phyloP scores from a whole-genome alignment of 805 yeast species.

The Saccharomycopsis malanga region DNA sequence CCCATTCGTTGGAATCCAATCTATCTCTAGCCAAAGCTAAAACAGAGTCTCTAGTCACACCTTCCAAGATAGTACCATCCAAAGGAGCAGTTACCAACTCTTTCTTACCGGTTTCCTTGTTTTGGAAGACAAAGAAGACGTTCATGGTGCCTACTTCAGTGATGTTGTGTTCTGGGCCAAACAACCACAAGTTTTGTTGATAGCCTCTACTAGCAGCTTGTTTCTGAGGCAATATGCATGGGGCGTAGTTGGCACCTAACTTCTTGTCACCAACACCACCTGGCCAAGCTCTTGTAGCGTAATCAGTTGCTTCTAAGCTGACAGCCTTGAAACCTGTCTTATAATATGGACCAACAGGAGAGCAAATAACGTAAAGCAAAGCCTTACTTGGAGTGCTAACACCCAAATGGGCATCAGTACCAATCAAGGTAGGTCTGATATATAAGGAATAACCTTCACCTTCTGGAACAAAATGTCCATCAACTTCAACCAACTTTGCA shows the following conservation, averaged over 20 bases:
- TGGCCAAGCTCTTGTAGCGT: slow-evolving; percentile 98
- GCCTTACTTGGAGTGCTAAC: slow-evolving; percentile 80
- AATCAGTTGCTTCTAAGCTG: slow-evolving; percentile 86
- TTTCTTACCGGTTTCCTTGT: slow-evolving; percentile 69
- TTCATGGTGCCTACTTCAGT: slow-evolving; percentile 99
- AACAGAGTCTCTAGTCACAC: slow-evolving; percentile 91
- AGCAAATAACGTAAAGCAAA: slow-evolving; percentile 75
- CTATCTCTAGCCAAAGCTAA: slow-evolving; percentile 69
- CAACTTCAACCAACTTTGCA: slow-evolving; percentile 64
- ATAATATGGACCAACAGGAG: slow-evolving; percentile 97
- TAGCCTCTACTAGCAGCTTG: slow-evolving; percentile 89
- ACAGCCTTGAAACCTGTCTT: slow-evolving; percentile 95
- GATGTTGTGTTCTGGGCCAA: slow-evolving; percentile 78
- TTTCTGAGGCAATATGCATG: slow-evolving; percentile 84
- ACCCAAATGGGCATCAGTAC: slow-evolving; percentile 85
- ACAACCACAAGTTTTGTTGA: slow-evolving; percentile 95
- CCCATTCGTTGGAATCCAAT: slow-evolving; percentile 74
- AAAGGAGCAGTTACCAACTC: slow-evolving; percentile 94
- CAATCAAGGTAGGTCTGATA: slow-evolving; percentile 91
- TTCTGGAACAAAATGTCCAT: slow-evolving; percentile 71
- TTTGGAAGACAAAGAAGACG: slow-evolving; percentile 78
- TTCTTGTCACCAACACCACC: slow-evolving; percentile 96
- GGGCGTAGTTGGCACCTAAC: slow-evolving; percentile 97
- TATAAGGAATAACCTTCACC: slow-evolving; percentile 88
- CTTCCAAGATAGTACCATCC: slow-evolving; percentile 95